Evolutionary conservation across 2,329 filamentous ascomycete genomes (phyloP), one percentile per base, ranked within the genome.

Genomic region (Ophiocordyceps robertsii): DNA sequence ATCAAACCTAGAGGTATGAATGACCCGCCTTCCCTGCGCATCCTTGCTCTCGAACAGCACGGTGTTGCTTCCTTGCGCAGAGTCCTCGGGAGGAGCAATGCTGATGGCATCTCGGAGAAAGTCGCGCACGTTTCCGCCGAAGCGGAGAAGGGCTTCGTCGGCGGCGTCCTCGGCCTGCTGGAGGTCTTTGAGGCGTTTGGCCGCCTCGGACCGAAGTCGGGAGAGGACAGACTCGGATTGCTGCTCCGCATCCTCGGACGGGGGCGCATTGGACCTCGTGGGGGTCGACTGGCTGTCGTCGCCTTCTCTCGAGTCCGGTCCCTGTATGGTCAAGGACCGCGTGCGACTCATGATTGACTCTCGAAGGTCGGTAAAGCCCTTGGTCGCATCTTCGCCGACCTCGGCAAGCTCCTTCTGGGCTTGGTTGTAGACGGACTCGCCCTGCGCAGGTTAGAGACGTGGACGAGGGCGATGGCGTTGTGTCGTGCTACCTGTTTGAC

Each of bases 1-100:
- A 56, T 98, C 92, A 57, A 95, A 90, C 47, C 92, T 76, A 41
- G 88, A 95, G 1, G 87, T 85, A 60, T 98, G 92, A 49, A 96
- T 94, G 14, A 96, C 87, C 43, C 92, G 75, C 69, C 92, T 95
- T 24, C 89, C 90, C 40, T 79, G 76, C 6, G 84, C 79, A 61
- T 95, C 90, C 60, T 90, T 94, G 57, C 86, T 94, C 66, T 96
- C 92, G 54, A 96, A 98, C 5, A 95, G 70, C 29, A 95, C 77
- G 39, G 82, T 70, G 51, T 59, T 69, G n/a, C 68, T 27, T 27
- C 24, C 67, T 50, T 75, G 60, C 39, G 65, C 66, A 5, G 67
- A 67, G 1, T 67, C 70, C 4, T 70, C 67, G 0, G 86, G 87
- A 0, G 89, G 84, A 14, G 86, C 81, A 52, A 98, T 86, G 42